phyloP scores from a whole-genome alignment of 345 rosid species.

The Aquilaria yunnanensis region DNA sequence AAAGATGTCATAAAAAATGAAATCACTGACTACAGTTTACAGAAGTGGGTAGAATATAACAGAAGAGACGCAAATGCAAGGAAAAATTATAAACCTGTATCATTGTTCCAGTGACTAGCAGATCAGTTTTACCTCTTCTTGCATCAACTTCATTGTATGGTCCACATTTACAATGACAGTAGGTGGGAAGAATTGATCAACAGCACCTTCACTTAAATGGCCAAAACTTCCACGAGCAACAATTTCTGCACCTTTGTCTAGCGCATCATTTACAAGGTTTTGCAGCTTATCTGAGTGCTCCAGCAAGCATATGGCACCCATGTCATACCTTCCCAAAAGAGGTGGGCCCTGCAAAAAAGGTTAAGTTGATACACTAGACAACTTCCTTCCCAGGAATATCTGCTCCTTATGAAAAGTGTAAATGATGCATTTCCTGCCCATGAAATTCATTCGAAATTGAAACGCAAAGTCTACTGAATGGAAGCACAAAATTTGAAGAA shows the following conservation, averaged over 20 bases:
- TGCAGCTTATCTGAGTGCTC: slow-evolving; percentile 93
- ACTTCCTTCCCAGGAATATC: not conserved
- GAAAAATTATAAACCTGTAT: not conserved
- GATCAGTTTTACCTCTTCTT: slow-evolving; percentile 70
- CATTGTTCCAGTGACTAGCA: not conserved
- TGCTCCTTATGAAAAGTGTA: not conserved
- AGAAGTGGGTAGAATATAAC: no score
- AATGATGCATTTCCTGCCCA: not conserved
- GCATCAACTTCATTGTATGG: slow-evolving; percentile 92
- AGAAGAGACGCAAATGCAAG: no score
- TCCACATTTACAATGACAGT: slow-evolving; percentile 76
- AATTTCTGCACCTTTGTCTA: slow-evolving; percentile 88
- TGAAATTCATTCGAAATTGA: no score
- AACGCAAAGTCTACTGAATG: no score
- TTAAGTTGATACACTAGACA: no score
- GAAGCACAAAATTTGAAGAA: no score
- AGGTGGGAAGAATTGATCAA: slow-evolving; percentile 94
- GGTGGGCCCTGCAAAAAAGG: slow-evolving; percentile 81
- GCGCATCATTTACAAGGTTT: slow-evolving; percentile 75
- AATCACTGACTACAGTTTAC: no score
- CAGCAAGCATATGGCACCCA: slow-evolving; percentile 97
- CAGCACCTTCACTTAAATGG: slow-evolving; percentile 83
- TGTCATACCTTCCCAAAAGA: slow-evolving; percentile 78
- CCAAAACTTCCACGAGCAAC: slow-evolving; percentile 94
- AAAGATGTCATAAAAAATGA: not conserved